These are phyloP conservation scores for Ganoderma lucidum DNA, from an alignment of 1,284 basidiomycete genomes.

Conservation along the genomic window DNA sequence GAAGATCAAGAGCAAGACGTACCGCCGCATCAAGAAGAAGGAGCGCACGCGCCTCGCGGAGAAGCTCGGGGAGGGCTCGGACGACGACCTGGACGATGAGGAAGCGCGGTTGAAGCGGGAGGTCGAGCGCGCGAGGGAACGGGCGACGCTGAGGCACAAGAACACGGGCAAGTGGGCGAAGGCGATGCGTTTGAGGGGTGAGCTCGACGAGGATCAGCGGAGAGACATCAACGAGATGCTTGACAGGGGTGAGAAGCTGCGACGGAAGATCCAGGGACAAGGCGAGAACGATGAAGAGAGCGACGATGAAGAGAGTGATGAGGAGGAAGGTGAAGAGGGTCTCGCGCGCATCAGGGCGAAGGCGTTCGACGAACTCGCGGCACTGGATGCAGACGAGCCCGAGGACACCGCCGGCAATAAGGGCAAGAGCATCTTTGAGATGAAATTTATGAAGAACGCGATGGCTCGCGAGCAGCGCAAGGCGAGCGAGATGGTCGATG, in stretches of 20 bases:
- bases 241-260: conserved; percentile 73
- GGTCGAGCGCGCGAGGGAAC: conserved; percentile 80
- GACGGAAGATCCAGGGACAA: conserved; percentile 74
- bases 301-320: conserved; percentile 53
- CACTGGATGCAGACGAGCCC: conserved; percentile 50
- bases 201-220: conserved; percentile 70
- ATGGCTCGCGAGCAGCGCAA: conserved; percentile 70
- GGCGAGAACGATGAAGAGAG: conserved; percentile 54
- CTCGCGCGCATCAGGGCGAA: conserved; percentile 61
- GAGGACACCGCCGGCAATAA: conserved; percentile 45
- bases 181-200: conserved; percentile 70
- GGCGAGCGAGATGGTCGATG: conserved; percentile 70
- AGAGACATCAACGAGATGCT: conserved; percentile 84
- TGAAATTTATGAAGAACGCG: conserved; percentile 97
- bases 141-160: conserved; percentile 88
- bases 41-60: conserved; percentile 67
- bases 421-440: conserved; percentile 79
- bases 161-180: conserved; percentile 85
- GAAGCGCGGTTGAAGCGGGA: conserved; percentile 76
- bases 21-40: conserved; percentile 86
- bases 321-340: conserved; percentile 55
- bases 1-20: conserved; percentile 97
- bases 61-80: conserved; percentile 58
- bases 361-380: conserved; percentile 79
- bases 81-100: conserved; percentile 60